Percentiles rank a stretch among this genome's conserved stretches.
phyloP scores from a whole-genome alignment of 441 rosid genomes.

The Breynia disticha region DNA sequence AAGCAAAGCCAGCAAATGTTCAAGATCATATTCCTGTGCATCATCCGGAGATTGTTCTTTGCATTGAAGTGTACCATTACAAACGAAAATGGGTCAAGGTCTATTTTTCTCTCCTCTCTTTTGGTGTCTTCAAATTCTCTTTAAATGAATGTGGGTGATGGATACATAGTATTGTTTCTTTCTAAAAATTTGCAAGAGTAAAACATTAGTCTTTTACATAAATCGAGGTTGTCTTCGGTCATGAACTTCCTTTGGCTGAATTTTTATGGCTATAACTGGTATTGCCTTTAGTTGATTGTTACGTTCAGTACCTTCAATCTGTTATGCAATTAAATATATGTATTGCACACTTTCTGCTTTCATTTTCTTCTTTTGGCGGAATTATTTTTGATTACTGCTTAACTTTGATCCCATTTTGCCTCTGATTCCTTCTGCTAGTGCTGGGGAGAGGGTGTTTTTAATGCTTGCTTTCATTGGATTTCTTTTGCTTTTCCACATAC shows the following conservation, averaged over 20 bases:
- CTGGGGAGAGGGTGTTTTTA: not conserved
- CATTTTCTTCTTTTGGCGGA: no score
- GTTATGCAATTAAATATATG: no score
- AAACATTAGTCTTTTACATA: no score
- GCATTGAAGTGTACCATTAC: constrained; percentile 61
- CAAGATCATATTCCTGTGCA: constrained; percentile 27
- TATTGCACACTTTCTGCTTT: no score
- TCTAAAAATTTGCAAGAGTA: not conserved
- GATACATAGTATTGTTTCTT: no score
- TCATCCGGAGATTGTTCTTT: constrained; percentile 61
- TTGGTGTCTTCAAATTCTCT: not conserved
- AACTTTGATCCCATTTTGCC: no score
- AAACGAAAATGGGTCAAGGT: constrained; percentile 46
- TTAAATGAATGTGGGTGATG: not conserved
- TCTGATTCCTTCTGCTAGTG: no score
- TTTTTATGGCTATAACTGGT: no score
- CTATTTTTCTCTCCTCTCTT: not conserved
- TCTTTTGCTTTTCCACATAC: not conserved
- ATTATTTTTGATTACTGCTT: no score
- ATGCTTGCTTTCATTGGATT: not conserved
- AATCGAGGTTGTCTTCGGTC: no score
- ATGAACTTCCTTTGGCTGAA: no score
- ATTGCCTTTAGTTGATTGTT: not conserved
- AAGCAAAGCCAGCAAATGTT: constrained; percentile 30
- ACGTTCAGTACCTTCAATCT: no score